Evolutionary conservation across 352 stramenopile genomes (phyloP), one percentile per base, ranked within the genome.

Genomic region (Phytophthora sansomeana): DNA sequence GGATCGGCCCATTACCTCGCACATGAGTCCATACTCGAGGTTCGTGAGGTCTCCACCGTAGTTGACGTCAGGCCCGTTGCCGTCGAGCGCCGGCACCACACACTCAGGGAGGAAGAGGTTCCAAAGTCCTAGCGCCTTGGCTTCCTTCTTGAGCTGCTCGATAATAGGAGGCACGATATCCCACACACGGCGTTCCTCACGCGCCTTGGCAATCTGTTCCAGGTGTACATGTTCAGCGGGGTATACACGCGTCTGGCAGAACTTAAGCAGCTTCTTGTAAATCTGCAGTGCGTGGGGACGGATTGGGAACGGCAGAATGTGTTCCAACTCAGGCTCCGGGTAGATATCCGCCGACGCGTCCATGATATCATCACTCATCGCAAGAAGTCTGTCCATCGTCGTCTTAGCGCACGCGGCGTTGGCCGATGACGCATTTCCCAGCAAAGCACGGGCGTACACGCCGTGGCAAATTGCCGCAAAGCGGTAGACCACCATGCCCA

Each of bases 21-120:
- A 98, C 74, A 99, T 88, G 53, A 97, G 83, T 21, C 95, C 96
- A 72, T 99, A 99, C 80, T 99, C 95, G 33, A 96, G 80, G 63
- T 96, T 95, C 39, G 81, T 93, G 30, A 95, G 68, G 36, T 90
- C 81, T 42, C 76, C 74, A 17, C 84, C 87, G 38, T 93, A 92
- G 47, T 96, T 83, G 10, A 80, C 67, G 0, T 63, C 55, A 0
- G 81, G 77, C 0, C 69, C 71, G 10, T 80, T 80, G 8, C 75
- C 78, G 30, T 89, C 71, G 5, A 81, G 57, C 14, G 78, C 51
- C 5, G 77, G 75, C 43, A 92, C 71, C 21, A 74, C 62, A 61
- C 82, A 82, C 62, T 86, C 62, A 33, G 86, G 92, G 21, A 98
- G 58, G 58, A 99, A 99, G 19, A 99, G 74, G 75, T 99, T 99